Evolutionary conservation across 805 yeast species (phyloP).

Genomic region (Candida maltosa): DNA sequence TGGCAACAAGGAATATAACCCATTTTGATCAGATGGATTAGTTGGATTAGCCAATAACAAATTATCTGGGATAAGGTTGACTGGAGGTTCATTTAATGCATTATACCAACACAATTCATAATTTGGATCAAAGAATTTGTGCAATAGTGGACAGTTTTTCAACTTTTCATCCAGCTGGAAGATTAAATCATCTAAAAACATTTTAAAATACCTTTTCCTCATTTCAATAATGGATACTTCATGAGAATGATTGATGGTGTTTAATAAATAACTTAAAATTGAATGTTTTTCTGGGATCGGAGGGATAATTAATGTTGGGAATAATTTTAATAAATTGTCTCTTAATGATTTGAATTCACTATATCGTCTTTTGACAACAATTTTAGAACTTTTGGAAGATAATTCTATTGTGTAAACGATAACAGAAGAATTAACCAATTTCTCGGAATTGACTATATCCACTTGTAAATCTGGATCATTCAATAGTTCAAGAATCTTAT

Average conservation of each 20-base stretch:
- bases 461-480: slow-evolving; percentile 23
- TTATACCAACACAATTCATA: slow-evolving; percentile 50
- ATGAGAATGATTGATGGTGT: slow-evolving; percentile 34
- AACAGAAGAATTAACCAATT: slow-evolving; percentile 30
- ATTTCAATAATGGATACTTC: slow-evolving; percentile 42
- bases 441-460: slow-evolving; percentile 33
- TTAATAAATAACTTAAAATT: slow-evolving; percentile 38
- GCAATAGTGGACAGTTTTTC: slow-evolving; percentile 33
- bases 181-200: slow-evolving; percentile 40
- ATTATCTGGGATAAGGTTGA: slow-evolving; percentile 44
- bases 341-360: slow-evolving; percentile 43
- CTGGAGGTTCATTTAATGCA: slow-evolving; percentile 46
- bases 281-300: slow-evolving; percentile 49
- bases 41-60: slow-evolving; percentile 48
- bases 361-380: slow-evolving; percentile 39
- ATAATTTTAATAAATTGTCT: slow-evolving; percentile 33
- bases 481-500: slow-evolving; percentile 25
- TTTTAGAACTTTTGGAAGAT: slow-evolving; percentile 12
- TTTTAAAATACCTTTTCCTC: slow-evolving; percentile 43
- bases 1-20: slow-evolving; percentile 49
- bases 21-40: slow-evolving; percentile 51
- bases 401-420: slow-evolving; percentile 37
- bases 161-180: slow-evolving; percentile 27
- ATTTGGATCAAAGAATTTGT: slow-evolving; percentile 49
- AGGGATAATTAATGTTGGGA: slow-evolving; percentile 38